Percentiles rank a stretch among this genome's conserved stretches.
Conservation (phyloP, 805 yeast species). For the Phaffomyces thermotolerans region DNA sequence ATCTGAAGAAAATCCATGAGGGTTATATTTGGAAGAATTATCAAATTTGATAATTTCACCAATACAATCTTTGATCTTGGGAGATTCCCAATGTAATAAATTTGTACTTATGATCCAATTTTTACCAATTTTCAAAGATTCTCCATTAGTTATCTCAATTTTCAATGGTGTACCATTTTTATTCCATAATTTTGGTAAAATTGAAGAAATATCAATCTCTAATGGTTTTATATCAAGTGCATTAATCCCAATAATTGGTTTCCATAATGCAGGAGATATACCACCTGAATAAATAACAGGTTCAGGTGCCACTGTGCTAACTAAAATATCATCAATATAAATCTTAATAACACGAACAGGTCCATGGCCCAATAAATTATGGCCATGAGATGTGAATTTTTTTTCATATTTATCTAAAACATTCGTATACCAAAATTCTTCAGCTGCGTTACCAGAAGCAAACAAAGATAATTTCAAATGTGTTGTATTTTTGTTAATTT, state of each 20-base stretch:
- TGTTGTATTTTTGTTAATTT: constrained; percentile 48
- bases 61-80: constrained; percentile 28
- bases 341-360: constrained; percentile 65
- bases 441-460: constrained; percentile 70
- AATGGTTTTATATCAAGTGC: constrained; percentile 71
- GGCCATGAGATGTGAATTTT: constrained; percentile 33
- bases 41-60: constrained; percentile 31
- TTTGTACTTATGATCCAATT: constrained; percentile 60
- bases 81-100: constrained; percentile 46
- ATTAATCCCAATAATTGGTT: constrained; percentile 64
- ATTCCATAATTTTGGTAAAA: constrained; percentile 61
- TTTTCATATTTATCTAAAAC: constrained; percentile 40
- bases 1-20: constrained; percentile 8
- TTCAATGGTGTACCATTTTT: constrained; percentile 31
- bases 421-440: constrained; percentile 80
- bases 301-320: constrained; percentile 58
- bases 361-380: constrained; percentile 50
- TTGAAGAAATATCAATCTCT: constrained; percentile 62
- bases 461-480: constrained; percentile 43
- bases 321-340: constrained; percentile 48
- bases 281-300: constrained; percentile 82
- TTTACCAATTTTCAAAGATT: constrained; percentile 20
- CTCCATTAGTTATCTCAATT: constrained; percentile 48
- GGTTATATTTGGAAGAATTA: constrained; percentile 17
- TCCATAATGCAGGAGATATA: constrained; percentile 72